Evolutionary conservation across 345 rosid genomes (phyloP).

Genomic region (thale cress (Arabidopsis thaliana)): DNA sequence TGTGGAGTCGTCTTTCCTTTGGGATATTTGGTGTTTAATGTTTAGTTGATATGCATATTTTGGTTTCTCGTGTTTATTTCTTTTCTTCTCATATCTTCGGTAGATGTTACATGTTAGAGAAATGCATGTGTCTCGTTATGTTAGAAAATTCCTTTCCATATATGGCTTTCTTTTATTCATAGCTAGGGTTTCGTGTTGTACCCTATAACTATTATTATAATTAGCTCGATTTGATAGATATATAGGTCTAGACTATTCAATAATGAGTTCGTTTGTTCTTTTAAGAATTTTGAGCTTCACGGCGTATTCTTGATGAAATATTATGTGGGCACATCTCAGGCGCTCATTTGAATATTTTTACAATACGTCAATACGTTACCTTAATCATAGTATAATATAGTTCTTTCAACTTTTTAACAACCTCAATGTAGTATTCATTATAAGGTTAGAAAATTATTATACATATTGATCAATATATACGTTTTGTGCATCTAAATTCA

Average conservation of each 20-base stretch:
- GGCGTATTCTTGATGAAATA: slow-evolving; percentile 27
- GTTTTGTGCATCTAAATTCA: background rate
- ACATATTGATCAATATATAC: slow-evolving; percentile 8
- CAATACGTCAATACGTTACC: too few species aligned
- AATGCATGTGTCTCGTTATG: slow-evolving; percentile 23
- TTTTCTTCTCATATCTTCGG: slow-evolving; percentile 26
- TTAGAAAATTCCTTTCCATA: slow-evolving; percentile 17
- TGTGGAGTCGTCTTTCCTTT: slow-evolving; percentile 40
- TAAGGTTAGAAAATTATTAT: background rate
- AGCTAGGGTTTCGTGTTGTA: slow-evolving; percentile 38
- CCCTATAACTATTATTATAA: background rate
- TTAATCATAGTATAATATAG: too few species aligned
- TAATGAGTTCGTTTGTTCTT: slow-evolving; percentile 18
- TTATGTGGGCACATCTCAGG: slow-evolving; percentile 1
- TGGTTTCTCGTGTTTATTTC: slow-evolving; percentile 8
- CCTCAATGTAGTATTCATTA: background rate
- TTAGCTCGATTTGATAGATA: slow-evolving; percentile 21
- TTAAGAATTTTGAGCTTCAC: slow-evolving; percentile 27
- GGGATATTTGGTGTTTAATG: slow-evolving; percentile 39
- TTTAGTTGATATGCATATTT: slow-evolving; percentile 36
- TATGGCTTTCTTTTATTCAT: slow-evolving; percentile 33
- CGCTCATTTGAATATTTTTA: too few species aligned
- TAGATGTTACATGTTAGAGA: slow-evolving; percentile 27
- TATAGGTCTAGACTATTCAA: background rate
- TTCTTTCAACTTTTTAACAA: background rate